Conservation (phyloP, 2,329 filamentous ascomycete genomes). For the Microdochium bolleyi region DNA sequence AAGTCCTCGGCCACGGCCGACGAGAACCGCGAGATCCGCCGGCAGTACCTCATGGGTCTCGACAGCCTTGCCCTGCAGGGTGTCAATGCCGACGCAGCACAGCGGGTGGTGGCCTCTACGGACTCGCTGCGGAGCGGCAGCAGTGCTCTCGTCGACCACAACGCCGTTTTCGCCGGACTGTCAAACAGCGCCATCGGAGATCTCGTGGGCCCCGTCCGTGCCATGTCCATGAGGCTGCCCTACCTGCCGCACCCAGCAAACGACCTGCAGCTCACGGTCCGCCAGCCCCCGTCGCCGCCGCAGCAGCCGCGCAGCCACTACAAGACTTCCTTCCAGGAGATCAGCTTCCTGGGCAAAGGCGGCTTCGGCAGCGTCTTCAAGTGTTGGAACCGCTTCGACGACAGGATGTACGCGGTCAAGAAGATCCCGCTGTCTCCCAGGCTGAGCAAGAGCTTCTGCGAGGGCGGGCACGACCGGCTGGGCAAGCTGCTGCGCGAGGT, state of each 20-base stretch:
- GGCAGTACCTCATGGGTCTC: slow-evolving; percentile 18
- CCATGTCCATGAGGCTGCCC: slow-evolving; percentile 12
- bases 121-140: not conserved
- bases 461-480: slow-evolving; percentile 18
- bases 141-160: not conserved
- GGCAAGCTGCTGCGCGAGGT: slow-evolving; percentile 20
- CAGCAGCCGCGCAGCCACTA: slow-evolving; percentile 14
- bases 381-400: slow-evolving; percentile 18
- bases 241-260: slow-evolving; percentile 12
- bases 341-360: slow-evolving; percentile 19
- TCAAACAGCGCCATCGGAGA: not conserved
- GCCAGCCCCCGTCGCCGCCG: slow-evolving; percentile 5
- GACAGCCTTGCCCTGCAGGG: slow-evolving; percentile 11
- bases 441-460: slow-evolving; percentile 15
- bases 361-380: slow-evolving; percentile 22
- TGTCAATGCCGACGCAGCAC: slow-evolving; percentile 4
- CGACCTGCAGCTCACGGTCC: slow-evolving; percentile 11
- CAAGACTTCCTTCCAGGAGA: slow-evolving; percentile 16
- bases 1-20: slow-evolving; percentile 11
- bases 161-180: not conserved
- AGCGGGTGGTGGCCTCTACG: not conserved
- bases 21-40: slow-evolving; percentile 9
- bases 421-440: slow-evolving; percentile 18
- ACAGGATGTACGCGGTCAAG: slow-evolving; percentile 22
- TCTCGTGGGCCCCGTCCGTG: slow-evolving; percentile 12